Base-by-base conservation (phyloP, 306 rosid species). In the Sicyos edulis region DNA sequence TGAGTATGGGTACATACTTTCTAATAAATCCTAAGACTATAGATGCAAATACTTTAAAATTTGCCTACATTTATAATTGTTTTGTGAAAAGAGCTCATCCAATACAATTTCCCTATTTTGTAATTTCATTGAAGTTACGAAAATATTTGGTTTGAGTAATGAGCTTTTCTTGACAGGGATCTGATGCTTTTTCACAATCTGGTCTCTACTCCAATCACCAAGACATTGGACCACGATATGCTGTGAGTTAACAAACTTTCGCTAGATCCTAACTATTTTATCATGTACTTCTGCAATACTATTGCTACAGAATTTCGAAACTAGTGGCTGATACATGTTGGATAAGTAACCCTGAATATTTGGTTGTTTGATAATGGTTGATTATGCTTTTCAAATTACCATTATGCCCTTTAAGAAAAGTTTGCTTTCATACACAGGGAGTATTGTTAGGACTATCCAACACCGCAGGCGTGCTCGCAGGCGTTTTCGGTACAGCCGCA, bases 401-500 rank as follows among this genome's bases (percentile, higher is more conserved):
- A 21, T 32, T 32, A 34, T 40, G 40, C 20, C 12, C 13, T 11
- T 24, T 32, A 32, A 32, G 15, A 34, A 20, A 64, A 34, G 1
- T n/a, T 5, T n/a, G 5, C 1, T 61, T 29, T 60, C 60, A 67
- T 88, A 73, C 67, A 54, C 85, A 92, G 98, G 98, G 98, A 76
- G 96, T 92, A 22, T 60, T 92, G 79, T 75, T 92, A 70, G 98
- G 98, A 72, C 80, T 92, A 21, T 92, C 98, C 45, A 92, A 92
- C 82, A 88, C 98, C 0, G 98, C 96, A 21, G 98, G 98, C 74
- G 98, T 92, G 73, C 91, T 92, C 49, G 98, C 98, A 2, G 98
- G 98, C 76, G 92, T 88, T 76, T 88, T 92, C 24, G 98, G 96
- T 70, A 89, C 96, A n/a, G 96, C 92, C 60, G 98, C 96, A 70